Evolutionary conservation across 2,329 filamentous ascomycete species (phyloP).

Genomic region (Metarhizium album): DNA sequence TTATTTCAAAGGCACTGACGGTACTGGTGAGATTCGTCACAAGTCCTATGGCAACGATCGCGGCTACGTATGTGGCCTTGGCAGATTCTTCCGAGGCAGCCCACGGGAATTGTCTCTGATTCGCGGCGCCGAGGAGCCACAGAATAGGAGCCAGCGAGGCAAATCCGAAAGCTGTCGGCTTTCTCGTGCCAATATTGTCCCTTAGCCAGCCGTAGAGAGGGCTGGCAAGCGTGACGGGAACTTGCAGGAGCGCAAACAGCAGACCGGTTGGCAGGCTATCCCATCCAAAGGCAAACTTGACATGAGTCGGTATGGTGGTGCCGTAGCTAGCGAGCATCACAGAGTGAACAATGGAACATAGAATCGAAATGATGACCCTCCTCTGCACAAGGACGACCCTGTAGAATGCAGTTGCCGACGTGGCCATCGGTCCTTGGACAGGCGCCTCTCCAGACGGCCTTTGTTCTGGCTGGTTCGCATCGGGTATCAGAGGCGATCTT

Average conservation of each 20-base stretch:
- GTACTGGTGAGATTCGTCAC: not conserved
- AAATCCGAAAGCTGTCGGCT: not conserved
- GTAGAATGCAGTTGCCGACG: not conserved
- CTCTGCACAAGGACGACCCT: not conserved
- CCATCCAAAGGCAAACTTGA: not conserved
- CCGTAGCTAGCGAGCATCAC: constrained; percentile 1
- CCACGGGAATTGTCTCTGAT: constrained; percentile 1
- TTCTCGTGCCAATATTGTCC: not conserved
- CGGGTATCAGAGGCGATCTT: not conserved
- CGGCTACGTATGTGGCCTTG: not conserved
- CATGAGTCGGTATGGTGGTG: constrained; percentile 1
- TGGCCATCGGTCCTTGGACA: no score
- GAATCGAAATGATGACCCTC: not conserved
- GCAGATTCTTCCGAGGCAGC: not conserved
- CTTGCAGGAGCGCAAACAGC: not conserved
- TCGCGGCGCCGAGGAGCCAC: constrained; percentile 1
- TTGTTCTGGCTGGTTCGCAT: not conserved
- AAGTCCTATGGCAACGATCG: not conserved
- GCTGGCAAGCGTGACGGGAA: not conserved
- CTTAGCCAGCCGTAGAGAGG: not conserved
- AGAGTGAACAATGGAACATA: not conserved
- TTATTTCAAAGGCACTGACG: not conserved
- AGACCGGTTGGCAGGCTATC: constrained; percentile 1
- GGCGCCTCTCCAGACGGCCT: not conserved
- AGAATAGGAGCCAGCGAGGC: not conserved